Base-by-base conservation (phyloP, 352 stramenopile species). In the Nannochloropsis limnetica region DNA sequence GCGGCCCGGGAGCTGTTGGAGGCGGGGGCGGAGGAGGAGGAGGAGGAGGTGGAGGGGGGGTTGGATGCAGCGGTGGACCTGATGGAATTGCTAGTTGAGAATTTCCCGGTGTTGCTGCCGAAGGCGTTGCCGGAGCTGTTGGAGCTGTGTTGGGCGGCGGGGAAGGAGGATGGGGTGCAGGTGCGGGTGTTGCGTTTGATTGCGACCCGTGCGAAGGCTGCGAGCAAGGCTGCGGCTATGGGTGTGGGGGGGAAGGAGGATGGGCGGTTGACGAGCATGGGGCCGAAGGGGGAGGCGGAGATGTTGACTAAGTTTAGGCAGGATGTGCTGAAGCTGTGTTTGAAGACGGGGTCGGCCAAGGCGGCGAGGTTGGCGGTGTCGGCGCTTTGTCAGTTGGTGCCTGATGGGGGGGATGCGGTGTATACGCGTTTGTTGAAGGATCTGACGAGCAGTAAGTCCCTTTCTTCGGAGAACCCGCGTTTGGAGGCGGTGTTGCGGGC, bases 41-140 rank as follows among this genome's bases (percentile, higher is more conserved):
- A 43, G 43, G 54, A 79, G 14, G 69, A 61, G 20, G 22, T 8
- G n/a, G 68, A 68, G 68, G 54, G 82, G 22, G 28, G 25, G 6
- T 29, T 84, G 79, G 29, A 83, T 14, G 80, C 22, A 67, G 43
- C 82, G 15, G 82, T 83, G 61, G 61, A 25, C 25, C 20, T 74
- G 61, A 28, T 29, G 25, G 61, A 74, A 29, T 29, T 74, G 15
- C 11, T 74, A 20, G 25, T 74, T 6, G 61, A 74, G 25, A 74
- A 29, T 11, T 85, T 85, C 44, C 43, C 25, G 23, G 32, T 85
- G 74, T 37, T 85, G 79, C 20, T 83, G 45, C 45, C 49, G 8
- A 79, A 74, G 17, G 79, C 79, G 17, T 79, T 83, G 80, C 79
- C 80, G 74, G 14, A 68, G 67, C 32, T 49, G 27, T 43, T 22